phyloP scores from a whole-genome alignment of 345 rosid species.

The Microcos paniculata region DNA sequence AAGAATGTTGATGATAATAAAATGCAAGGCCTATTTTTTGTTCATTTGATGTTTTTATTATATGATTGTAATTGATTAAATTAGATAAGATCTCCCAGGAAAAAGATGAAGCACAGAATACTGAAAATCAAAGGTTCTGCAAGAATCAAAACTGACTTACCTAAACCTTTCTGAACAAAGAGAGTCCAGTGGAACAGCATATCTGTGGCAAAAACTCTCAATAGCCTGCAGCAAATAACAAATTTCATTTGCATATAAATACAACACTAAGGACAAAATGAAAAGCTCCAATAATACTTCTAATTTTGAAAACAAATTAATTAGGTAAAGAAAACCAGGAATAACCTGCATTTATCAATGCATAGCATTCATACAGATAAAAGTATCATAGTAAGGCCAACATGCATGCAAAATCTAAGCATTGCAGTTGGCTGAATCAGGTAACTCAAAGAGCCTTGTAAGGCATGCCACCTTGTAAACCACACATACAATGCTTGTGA shows the following conservation, averaged over 20 bases:
- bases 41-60: background rate
- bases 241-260: conserved; percentile 8
- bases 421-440: no score
- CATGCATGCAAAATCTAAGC: no score
- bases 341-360: no score
- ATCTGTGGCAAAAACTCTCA: conserved; percentile 88
- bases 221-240: conserved; percentile 66
- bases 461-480: no score
- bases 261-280: background rate
- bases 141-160: conserved; percentile 43
- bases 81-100: background rate
- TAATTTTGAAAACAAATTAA: no score
- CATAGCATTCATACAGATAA: no score
- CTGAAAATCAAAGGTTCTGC: background rate
- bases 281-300: no score
- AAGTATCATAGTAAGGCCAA: no score
- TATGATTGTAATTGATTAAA: background rate
- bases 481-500: no score
- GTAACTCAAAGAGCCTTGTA: no score
- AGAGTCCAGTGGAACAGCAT: conserved; percentile 60
- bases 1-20: background rate
- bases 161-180: conserved; percentile 66
- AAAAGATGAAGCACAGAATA: background rate
- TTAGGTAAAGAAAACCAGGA: no score
- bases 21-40: background rate